A percentile compares a stretch with the other conserved stretches of the same genome.
Evolutionary conservation across 2,329 filamentous ascomycete species (phyloP).

Genomic region (Verticillium alfalfae): DNA sequence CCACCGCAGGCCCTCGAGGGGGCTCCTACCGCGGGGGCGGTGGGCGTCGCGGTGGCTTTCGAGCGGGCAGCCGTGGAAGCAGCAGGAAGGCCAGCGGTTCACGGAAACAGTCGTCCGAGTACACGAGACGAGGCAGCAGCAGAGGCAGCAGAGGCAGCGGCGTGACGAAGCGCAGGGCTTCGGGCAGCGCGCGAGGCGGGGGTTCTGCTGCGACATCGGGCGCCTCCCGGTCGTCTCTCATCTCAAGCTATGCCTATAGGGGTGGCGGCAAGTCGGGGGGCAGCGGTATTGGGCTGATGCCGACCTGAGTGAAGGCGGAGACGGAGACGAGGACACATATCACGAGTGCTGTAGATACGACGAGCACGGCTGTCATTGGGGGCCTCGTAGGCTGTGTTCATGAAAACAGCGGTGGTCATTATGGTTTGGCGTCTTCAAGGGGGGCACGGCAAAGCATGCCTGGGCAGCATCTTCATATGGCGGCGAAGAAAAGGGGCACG

Average conservation of each 20-base stretch:
- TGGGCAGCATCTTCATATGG: background rate
- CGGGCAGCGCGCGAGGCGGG: slow-evolving; percentile 5
- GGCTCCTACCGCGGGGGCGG: slow-evolving; percentile 11
- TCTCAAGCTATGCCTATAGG: slow-evolving; percentile 17
- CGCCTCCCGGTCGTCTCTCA: slow-evolving; percentile 3
- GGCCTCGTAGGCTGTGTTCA: background rate
- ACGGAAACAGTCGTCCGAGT: slow-evolving; percentile 6
- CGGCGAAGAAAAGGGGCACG: background rate
- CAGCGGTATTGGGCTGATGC: slow-evolving; percentile 29
- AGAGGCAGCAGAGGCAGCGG: slow-evolving; percentile 6
- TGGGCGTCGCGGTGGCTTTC: slow-evolving; percentile 18
- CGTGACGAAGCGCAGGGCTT: slow-evolving; percentile 12
- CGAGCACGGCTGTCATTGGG: background rate
- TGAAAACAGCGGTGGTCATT: background rate
- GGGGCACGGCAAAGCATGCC: background rate
- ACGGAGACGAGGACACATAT: background rate
- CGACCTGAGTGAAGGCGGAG: slow-evolving; percentile 18
- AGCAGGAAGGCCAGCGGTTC: slow-evolving; percentile 22
- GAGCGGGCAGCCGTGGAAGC: slow-evolving; percentile 12
- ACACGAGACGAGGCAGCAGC: slow-evolving; percentile 1
- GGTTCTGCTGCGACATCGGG: slow-evolving; percentile 4
- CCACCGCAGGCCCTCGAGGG: slow-evolving; percentile 17
- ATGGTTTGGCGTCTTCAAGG: background rate
- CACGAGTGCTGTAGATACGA: background rate
- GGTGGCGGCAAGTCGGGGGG: slow-evolving; percentile 14